Evolutionary conservation across 495 filamentous ascomycete species (phyloP).

Genomic region (Xylaria cubensis): DNA sequence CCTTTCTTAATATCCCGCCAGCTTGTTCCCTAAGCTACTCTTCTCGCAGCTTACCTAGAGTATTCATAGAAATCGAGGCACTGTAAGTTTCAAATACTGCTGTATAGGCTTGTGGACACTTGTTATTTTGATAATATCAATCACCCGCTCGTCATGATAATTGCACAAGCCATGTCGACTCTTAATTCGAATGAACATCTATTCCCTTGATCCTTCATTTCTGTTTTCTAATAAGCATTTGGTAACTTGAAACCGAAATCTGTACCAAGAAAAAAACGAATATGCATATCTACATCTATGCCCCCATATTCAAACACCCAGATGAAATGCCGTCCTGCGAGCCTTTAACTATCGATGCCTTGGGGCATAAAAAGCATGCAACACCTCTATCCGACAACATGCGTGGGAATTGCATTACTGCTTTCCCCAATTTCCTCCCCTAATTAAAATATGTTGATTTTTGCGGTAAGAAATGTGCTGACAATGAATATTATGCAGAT

Average conservation of each 20-base stretch:
- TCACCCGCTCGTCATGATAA: not conserved
- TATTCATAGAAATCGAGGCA: conserved; percentile 77
- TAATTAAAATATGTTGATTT: not conserved
- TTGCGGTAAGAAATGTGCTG: conserved; percentile 16
- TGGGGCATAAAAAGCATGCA: not conserved
- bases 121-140: not conserved
- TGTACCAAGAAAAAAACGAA: not conserved
- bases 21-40: not conserved
- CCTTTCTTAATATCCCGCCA: not conserved
- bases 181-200: conserved; percentile 5
- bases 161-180: not conserved
- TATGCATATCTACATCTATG: conserved; percentile 16
- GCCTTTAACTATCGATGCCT: not conserved
- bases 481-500: conserved; percentile 59
- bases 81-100: conserved; percentile 65
- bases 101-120: not conserved
- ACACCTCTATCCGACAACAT: not conserved
- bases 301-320: not conserved
- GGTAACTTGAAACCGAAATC: conserved; percentile 9
- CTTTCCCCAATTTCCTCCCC: not conserved
- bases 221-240: not conserved
- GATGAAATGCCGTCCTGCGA: conserved; percentile 21
- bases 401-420: not conserved
- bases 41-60: conserved; percentile 1
- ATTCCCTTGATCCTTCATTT: conserved; percentile 6